These are phyloP conservation scores for Colletotrichum aenigma DNA, from an alignment of 2,329 filamentous ascomycete genomes.

Conservation along the genomic window DNA sequence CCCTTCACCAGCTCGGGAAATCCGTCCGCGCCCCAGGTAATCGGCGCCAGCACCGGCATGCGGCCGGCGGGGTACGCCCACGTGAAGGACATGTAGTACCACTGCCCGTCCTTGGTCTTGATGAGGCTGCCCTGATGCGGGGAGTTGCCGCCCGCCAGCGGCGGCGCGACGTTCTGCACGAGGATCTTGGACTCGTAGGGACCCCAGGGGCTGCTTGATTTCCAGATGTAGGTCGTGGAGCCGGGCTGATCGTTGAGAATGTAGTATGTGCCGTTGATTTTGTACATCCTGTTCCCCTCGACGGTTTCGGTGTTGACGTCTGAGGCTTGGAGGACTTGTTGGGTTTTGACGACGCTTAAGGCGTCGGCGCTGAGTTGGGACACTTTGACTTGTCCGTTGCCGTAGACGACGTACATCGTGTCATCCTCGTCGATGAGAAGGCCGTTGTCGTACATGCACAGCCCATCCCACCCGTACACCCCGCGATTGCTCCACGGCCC, in stretches of 20 bases:
- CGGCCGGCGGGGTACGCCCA: conserved; percentile 61
- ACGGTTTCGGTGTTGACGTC: conserved; percentile 38
- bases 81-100: conserved; percentile 65
- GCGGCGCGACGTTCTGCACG: conserved; percentile 43
- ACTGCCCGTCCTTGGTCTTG: conserved; percentile 53
- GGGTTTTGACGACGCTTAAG: conserved; percentile 44
- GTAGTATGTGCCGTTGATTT: conserved; percentile 60
- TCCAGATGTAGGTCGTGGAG: conserved; percentile 51
- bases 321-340: conserved; percentile 46
- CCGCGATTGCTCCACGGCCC: conserved; percentile 46
- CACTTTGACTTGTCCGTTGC: conserved; percentile 50
- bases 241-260: conserved; percentile 54
- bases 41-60: conserved; percentile 60
- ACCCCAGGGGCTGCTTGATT: conserved; percentile 53
- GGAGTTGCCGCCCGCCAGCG: conserved; percentile 47
- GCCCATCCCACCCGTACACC: conserved; percentile 33
- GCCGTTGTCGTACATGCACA: conserved; percentile 63
- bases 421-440: conserved; percentile 64
- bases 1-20: conserved; percentile 49
- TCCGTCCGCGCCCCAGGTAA: conserved; percentile 56
- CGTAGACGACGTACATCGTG: conserved; percentile 63
- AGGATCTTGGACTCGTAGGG: conserved; percentile 54
- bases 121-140: conserved; percentile 63
- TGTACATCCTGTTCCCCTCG: conserved; percentile 62
- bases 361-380: conserved; percentile 56